These are phyloP conservation scores for Lactuca saligna DNA, from an alignment of 129 eudicot species.

Conservation along the genomic window DNA sequence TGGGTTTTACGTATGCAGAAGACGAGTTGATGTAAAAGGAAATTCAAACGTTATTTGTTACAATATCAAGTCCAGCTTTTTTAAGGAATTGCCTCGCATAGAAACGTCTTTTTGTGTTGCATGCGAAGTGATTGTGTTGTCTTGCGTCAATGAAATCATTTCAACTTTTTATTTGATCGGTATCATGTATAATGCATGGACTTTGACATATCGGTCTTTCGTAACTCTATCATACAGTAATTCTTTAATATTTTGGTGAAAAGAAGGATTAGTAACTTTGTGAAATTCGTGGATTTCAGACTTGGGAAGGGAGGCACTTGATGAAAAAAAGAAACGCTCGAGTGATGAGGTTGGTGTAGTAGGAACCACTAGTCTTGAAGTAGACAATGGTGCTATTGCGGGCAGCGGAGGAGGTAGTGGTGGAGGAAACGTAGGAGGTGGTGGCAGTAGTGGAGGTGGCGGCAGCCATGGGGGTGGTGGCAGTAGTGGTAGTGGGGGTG, in stretches of 20 bases:
- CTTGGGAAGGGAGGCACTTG: conserved; percentile 14
- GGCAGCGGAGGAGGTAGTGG: background rate
- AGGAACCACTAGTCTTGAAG: conserved; percentile 16
- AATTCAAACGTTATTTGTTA: no score
- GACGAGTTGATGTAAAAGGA: no score
- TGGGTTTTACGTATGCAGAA: background rate
- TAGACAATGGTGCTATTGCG: conserved; percentile 10
- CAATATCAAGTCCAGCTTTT: no score
- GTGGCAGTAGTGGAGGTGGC: background rate
- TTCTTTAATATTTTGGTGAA: background rate
- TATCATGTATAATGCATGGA: background rate
- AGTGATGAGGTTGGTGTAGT: conserved; percentile 18
- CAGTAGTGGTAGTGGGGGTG: background rate
- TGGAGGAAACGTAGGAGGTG: background rate
- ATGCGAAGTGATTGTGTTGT: conserved; percentile 1
- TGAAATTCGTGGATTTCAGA: conserved; percentile 22
- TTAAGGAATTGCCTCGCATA: no score
- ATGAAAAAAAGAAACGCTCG: conserved; percentile 20
- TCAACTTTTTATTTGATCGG: background rate
- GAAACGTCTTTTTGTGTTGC: background rate
- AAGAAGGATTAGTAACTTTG: background rate
- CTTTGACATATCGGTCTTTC: background rate
- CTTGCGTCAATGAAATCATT: background rate
- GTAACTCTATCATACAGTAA: background rate
- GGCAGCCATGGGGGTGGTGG: background rate